Percentiles rank a stretch among this genome's conserved stretches.
These are phyloP conservation scores for Aspergillus ochraceus DNA, from an alignment of 2,329 filamentous ascomycete genomes.

Conservation along the genomic window DNA sequence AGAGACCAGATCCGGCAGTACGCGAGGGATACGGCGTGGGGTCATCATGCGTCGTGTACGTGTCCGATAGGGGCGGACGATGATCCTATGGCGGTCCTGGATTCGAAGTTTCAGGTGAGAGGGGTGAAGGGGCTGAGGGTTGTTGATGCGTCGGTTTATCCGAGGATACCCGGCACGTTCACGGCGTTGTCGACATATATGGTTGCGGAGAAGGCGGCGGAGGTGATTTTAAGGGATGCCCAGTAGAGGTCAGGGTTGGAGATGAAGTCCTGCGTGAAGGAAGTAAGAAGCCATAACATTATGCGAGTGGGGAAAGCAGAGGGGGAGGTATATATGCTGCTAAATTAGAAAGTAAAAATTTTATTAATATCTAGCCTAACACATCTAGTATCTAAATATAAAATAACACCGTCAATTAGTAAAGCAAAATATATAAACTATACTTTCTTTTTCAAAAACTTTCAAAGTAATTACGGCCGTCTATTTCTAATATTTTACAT, in stretches of 20 bases:
- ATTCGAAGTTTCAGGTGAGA: conserved; percentile 58
- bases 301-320: no score
- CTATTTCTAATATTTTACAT: no score
- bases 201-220: conserved; percentile 62
- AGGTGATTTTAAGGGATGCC: conserved; percentile 48
- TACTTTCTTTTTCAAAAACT: no score
- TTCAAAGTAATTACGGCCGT: no score
- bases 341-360: no score
- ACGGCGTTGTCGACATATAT: conserved; percentile 56
- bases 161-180: conserved; percentile 57
- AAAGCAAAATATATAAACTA: no score
- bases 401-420: no score
- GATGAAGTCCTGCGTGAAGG: no score
- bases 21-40: conserved; percentile 53
- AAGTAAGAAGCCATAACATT: no score
- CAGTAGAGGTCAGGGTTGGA: not conserved
- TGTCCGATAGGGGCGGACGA: conserved; percentile 56
- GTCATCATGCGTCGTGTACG: conserved; percentile 59
- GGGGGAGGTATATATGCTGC: no score
- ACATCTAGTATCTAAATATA: no score
- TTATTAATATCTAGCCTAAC: no score
- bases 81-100: conserved; percentile 57
- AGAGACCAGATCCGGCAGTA: conserved; percentile 50
- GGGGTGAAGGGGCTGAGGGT: conserved; percentile 58
- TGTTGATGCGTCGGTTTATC: conserved; percentile 62